Conservation (phyloP, 345 rosid genomes). For the Bruguiera sexangula region DNA sequence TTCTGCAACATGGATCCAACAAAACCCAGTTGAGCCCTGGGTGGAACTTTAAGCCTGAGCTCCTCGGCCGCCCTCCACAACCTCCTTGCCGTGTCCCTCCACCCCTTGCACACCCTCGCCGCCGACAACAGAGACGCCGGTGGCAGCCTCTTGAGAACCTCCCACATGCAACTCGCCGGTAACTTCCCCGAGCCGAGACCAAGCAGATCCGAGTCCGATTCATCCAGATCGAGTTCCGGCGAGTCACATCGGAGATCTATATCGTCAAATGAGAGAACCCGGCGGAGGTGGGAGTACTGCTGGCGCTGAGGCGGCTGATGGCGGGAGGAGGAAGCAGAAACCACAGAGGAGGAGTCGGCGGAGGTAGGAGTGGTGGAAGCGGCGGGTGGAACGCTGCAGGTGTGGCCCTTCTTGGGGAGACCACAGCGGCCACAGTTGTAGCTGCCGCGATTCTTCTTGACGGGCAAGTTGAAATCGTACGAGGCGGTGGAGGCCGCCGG, state of each 20-base stretch:
- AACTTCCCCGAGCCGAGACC: slow-evolving; percentile 45
- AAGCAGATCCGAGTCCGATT: slow-evolving; percentile 43
- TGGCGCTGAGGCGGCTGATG: slow-evolving; percentile 43
- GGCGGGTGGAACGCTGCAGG: slow-evolving; percentile 36
- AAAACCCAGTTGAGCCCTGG: slow-evolving; percentile 60
- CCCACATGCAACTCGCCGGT: slow-evolving; percentile 64
- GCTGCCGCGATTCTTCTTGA: slow-evolving; percentile 68
- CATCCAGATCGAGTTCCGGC: slow-evolving; percentile 32
- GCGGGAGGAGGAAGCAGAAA: slow-evolving; percentile 24
- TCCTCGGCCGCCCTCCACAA: slow-evolving; percentile 93
- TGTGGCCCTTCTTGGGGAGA: slow-evolving; percentile 90
- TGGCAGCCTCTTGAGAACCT: slow-evolving; percentile 71
- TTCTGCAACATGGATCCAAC: slow-evolving; percentile 86
- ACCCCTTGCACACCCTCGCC: slow-evolving; percentile 80
- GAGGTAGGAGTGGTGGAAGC: slow-evolving; percentile 26
- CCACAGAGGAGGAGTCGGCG: slow-evolving; percentile 9
- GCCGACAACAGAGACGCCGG: slow-evolving; percentile 71
- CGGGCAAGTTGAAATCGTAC: slow-evolving; percentile 32
- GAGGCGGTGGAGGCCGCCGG: slow-evolving; percentile 45
- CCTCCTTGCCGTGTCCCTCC: slow-evolving; percentile 76
- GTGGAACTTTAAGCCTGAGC: slow-evolving; percentile 77
- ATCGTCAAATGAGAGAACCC: slow-evolving; percentile 83
- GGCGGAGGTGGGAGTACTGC: slow-evolving; percentile 60
- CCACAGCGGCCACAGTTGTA: slow-evolving; percentile 98
- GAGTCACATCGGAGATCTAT: slow-evolving; percentile 46